These are phyloP conservation scores for Nemophila menziesii DNA, from an alignment of 257 asterid genomes.

Conservation along the genomic window DNA sequence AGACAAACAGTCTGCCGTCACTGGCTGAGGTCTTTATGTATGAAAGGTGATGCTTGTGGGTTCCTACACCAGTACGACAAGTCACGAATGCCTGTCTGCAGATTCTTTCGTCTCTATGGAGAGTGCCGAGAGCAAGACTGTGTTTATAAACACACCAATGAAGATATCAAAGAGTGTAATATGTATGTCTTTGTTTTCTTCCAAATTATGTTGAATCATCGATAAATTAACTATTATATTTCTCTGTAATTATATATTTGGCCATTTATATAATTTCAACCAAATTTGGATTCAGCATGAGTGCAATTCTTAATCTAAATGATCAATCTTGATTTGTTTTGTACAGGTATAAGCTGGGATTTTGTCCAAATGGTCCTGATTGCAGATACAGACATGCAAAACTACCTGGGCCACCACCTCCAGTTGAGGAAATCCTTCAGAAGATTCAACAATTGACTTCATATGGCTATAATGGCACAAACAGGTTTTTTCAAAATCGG, in stretches of 20 bases:
- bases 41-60: slow-evolving; percentile 91
- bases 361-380: slow-evolving; percentile 96
- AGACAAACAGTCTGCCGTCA: slow-evolving; percentile 90
- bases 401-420: slow-evolving; percentile 96
- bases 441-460: slow-evolving; percentile 77
- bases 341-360: slow-evolving; percentile 87
- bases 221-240: neutral
- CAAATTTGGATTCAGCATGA: too few relatives aligned
- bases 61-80: slow-evolving; percentile 86
- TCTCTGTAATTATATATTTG: too few relatives aligned
- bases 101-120: slow-evolving; percentile 66
- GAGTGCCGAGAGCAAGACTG: slow-evolving; percentile 97
- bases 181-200: slow-evolving; percentile 36
- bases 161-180: slow-evolving; percentile 90
- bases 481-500: slow-evolving; percentile 62
- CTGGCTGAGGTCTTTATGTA: slow-evolving; percentile 76
- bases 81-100: slow-evolving; percentile 83
- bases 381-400: slow-evolving; percentile 96
- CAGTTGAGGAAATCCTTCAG: slow-evolving; percentile 85
- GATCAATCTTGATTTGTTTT: slow-evolving; percentile 13
- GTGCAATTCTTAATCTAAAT: neutral
- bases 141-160: slow-evolving; percentile 83
- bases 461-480: slow-evolving; percentile 46
- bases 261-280: too few relatives aligned
- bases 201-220: too few relatives aligned